Conservation (phyloP, 805 yeast species). For the Saccharomycopsis fermentans region DNA sequence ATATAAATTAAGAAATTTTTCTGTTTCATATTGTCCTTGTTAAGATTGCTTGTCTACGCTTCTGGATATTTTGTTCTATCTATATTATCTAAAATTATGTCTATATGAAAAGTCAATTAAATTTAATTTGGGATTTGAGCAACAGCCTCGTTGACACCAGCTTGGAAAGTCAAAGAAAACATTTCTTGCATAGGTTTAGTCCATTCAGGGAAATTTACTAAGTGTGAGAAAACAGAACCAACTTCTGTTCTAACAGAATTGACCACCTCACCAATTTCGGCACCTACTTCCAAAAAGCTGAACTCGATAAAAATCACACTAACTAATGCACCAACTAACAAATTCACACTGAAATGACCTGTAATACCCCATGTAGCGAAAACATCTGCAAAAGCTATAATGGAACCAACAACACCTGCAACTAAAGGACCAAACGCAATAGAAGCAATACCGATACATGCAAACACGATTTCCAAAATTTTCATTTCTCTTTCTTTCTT, state of each 20-base stretch:
- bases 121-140: not conserved
- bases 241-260: not conserved
- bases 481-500: slow-evolving; percentile 5
- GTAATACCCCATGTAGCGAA: slow-evolving; percentile 2
- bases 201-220: not conserved
- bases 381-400: slow-evolving; percentile 1
- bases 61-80: too few species aligned
- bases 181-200: not conserved
- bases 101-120: too few species aligned
- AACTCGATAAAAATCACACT: slow-evolving; percentile 2
- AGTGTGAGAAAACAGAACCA: not conserved
- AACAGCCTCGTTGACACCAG: not conserved
- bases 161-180: not conserved
- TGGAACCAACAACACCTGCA: slow-evolving; percentile 1
- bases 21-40: too few species aligned
- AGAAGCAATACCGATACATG: slow-evolving; percentile 11
- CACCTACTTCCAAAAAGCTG: not conserved
- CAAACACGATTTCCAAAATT: slow-evolving; percentile 11
- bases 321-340: slow-evolving; percentile 1
- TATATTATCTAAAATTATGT: too few species aligned
- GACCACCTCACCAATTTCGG: not conserved
- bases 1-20: too few species aligned
- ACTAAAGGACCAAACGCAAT: slow-evolving; percentile 5
- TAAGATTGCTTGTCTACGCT: too few species aligned
- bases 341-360: not conserved